Base-by-base conservation (phyloP, 2,329 filamentous ascomycete species). In the Diplodia corticola region DNA sequence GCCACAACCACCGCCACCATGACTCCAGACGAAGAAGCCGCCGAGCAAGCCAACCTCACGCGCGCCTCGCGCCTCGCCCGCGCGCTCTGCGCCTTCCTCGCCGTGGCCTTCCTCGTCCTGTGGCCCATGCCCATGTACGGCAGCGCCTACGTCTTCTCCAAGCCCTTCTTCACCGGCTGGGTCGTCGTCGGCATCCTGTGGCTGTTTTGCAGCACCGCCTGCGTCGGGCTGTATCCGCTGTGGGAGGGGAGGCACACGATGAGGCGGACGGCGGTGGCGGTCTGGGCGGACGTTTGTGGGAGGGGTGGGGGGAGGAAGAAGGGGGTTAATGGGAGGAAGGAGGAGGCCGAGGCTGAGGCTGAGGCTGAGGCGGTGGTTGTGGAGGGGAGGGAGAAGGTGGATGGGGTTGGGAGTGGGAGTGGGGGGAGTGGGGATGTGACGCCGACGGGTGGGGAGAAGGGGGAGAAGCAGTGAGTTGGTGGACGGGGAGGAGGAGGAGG, bases 81-180 rank as follows among this genome's bases (percentile, higher is more conserved):
- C 60, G 80, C 78, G 35, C 75, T 87, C 68, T 91, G 89, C 0
- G 80, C 87, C 10, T 76, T 84, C 69, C 82, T 92, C 80, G 91
- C 91, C 0, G 68, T 96, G 0, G 84, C 87, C 0, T 82, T 96
- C 65, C 81, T 97, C 0, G 83, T 97, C 1, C 84, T 97, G 17
- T 97, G 93, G 92, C 93, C 93, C 0, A 94, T 97, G 85, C 93
- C 93, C 1, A 88, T 97, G 87, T 97, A 95, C 74, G 93, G 92
- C 12, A 84, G 84, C 0, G 86, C 86, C 0, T 97, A 97, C 75
- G 85, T 97, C 64, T 96, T 95, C 79, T 88, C 84, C 76, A 90
- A 91, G 81, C 83, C 83, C 26, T 95, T 95, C 82, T 95, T 94
- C 78, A 91, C 90, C 0, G 91, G 91, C 53, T 94, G 91, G 91